Conservation (phyloP, 352 stramenopile genomes). For the Peronospora tabacina region DNA sequence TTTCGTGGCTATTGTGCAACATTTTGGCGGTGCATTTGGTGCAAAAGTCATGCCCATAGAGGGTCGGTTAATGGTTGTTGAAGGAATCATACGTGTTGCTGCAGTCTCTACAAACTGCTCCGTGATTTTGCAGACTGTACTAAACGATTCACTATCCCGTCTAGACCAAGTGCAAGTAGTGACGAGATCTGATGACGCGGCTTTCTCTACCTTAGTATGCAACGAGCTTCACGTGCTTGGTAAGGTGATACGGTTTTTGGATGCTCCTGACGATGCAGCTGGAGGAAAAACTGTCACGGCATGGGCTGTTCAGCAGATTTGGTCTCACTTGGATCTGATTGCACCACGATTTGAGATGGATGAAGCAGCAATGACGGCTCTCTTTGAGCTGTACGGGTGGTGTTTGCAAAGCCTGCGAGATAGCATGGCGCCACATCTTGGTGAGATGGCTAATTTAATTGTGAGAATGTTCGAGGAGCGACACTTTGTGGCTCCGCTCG, state of each 20-base stretch:
- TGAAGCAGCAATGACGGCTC: slow-evolving; percentile 42
- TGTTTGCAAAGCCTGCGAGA: slow-evolving; percentile 57
- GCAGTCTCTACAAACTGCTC: slow-evolving; percentile 40
- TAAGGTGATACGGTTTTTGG: slow-evolving; percentile 60
- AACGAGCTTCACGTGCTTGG: slow-evolving; percentile 62
- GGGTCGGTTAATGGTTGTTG: slow-evolving; percentile 55
- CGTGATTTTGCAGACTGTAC: slow-evolving; percentile 40
- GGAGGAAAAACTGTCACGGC: slow-evolving; percentile 41
- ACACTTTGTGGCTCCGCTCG: slow-evolving; percentile 50
- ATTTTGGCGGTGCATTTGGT: slow-evolving; percentile 28
- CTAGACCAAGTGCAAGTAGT: slow-evolving; percentile 39
- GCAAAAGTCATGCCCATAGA: slow-evolving; percentile 35
- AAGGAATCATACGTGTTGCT: slow-evolving; percentile 52
- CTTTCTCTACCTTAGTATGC: slow-evolving; percentile 23
- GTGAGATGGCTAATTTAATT: slow-evolving; percentile 45
- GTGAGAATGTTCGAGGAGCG: slow-evolving; percentile 50
- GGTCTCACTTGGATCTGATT: slow-evolving; percentile 49
- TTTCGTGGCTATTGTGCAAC: slow-evolving; percentile 36
- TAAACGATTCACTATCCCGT: slow-evolving; percentile 40
- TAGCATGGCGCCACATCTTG: slow-evolving; percentile 46
- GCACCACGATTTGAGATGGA: slow-evolving; percentile 30
- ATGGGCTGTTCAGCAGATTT: slow-evolving; percentile 45
- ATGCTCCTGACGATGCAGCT: slow-evolving; percentile 44
- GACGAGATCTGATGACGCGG: slow-evolving; percentile 14
- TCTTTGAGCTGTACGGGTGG: slow-evolving; percentile 67